Evolutionary conservation across 1,284 basidiomycete species (phyloP), one percentile per base, ranked within the genome.

Genomic region (Ceratobasidium sp.): DNA sequence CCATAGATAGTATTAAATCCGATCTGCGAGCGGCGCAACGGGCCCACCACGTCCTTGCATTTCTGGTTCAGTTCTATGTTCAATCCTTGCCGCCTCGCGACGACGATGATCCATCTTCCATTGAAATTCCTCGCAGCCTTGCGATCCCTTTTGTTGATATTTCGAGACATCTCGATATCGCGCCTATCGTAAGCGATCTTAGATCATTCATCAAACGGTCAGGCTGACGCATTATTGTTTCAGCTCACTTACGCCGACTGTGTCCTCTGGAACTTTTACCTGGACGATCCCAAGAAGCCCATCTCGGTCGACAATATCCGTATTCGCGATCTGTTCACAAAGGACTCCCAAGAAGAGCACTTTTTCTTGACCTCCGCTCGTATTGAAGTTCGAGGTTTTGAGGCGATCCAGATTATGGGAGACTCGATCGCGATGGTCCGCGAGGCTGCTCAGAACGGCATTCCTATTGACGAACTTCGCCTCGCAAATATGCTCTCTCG

Each of bases 181-280:
- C 86, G 0, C 85, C 86, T 0, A 80, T 87, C 74, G 67, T 70
- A 48, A 59, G 67, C 30, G 16, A 14, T 3, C 45, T 28, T 6
- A 57, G 34, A 23, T 26, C 21, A 32, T n/a, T 21, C n/a, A n/a
- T 34, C 12, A 6, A 9, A 1, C 4, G 12, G n/a, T 57, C 2
- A 23, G 3, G 1, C 50, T 45, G 14, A 59, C 28, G 16, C 14
- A 12, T 8, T 48, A 52, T n/a, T 16, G 41, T 62, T 62, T 50
- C 46, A 70, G 74, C 80, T 87, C 50, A 87, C 86, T 8, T 88
- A 87, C 75, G 84, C 86, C 70, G 85, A 85, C 74, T 86, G 86
- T 0, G 86, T 87, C 9, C 81, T 87, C 3, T 88, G 85, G 83
- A 86, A 87, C 76, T 85, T 82, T 81, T 73, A 80, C 57, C 77